phyloP scores from a whole-genome alignment of 495 filamentous ascomycete genomes.

The Penicillium fimorum region DNA sequence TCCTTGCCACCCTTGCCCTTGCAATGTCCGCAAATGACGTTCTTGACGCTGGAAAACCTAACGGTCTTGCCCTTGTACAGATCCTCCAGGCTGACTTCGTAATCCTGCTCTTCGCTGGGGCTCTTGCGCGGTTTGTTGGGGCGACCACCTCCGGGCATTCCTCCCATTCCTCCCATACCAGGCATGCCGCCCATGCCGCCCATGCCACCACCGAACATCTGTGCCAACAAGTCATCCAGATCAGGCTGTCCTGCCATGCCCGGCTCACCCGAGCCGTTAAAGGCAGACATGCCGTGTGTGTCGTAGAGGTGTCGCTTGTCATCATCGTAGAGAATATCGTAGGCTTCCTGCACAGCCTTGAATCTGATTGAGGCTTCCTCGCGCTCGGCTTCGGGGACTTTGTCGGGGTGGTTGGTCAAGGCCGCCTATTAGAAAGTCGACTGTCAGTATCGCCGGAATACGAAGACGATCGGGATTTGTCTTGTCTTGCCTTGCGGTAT shows the following conservation, averaged over 20 bases:
- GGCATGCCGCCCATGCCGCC: conserved; percentile 54
- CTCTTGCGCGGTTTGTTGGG: conserved; percentile 64
- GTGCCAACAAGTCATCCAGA: conserved; percentile 82
- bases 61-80: conserved; percentile 98
- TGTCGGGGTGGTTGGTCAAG: conserved; percentile 87
- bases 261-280: conserved; percentile 66
- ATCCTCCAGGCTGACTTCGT: conserved; percentile 87
- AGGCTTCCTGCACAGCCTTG: conserved; percentile 87
- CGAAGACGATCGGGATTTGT: conserved; percentile 1
- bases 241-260: conserved; percentile 71
- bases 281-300: conserved; percentile 92
- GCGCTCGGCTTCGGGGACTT: conserved; percentile 84
- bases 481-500: conserved; percentile 77
- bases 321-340: conserved; percentile 96
- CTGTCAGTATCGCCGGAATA: conserved; percentile 15
- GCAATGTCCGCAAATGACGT: conserved; percentile 81
- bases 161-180: conserved; percentile 46
- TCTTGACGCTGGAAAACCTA: conserved; percentile 90
- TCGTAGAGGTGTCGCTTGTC: conserved; percentile 90
- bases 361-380: conserved; percentile 83
- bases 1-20: conserved; percentile 90
- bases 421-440: conserved; percentile 61
- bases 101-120: conserved; percentile 81
- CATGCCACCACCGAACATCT: conserved; percentile 79
- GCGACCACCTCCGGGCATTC: conserved; percentile 59